Conservation (phyloP, 2,329 filamentous ascomycete genomes). For the Colletotrichum aenigma region DNA sequence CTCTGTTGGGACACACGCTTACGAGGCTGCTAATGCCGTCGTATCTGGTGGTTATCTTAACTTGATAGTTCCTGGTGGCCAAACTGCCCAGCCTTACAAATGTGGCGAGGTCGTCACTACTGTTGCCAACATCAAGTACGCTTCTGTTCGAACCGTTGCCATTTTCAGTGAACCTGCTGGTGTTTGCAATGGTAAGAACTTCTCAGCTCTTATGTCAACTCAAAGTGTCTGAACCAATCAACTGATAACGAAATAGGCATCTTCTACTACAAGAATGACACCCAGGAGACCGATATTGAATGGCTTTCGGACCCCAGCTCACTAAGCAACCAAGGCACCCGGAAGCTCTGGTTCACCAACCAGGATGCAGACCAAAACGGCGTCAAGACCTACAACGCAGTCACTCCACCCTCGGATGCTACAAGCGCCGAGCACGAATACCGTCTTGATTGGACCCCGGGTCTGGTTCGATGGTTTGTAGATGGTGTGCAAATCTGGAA, state of each 20-base stretch:
- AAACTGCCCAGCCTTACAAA: constrained; percentile 26
- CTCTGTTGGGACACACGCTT: constrained; percentile 11
- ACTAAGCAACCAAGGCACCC: constrained; percentile 27
- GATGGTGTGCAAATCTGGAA: constrained; percentile 29
- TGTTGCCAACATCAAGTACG: constrained; percentile 30
- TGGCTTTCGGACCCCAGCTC: constrained; percentile 34
- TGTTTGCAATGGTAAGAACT: constrained; percentile 31
- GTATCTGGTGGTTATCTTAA: constrained; percentile 31
- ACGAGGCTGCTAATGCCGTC: constrained; percentile 20
- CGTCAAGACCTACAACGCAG: constrained; percentile 11
- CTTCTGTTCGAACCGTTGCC: constrained; percentile 30
- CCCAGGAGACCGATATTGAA: constrained; percentile 34
- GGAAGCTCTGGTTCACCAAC: constrained; percentile 34
- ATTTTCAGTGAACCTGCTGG: constrained; percentile 31
- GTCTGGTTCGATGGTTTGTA: constrained; percentile 27
- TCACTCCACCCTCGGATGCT: constrained; percentile 24
- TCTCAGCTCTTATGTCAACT: rapidly evolving
- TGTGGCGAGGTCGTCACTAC: constrained; percentile 27
- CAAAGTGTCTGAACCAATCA: rapidly evolving
- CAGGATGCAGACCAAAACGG: constrained; percentile 29
- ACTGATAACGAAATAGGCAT: constrained; percentile 24
- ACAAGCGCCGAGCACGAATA: constrained; percentile 34
- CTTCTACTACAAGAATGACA: constrained; percentile 31
- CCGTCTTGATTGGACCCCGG: constrained; percentile 32
- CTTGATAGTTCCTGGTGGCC: constrained; percentile 29